A percentile compares a stretch with the other conserved stretches of the same genome.
phyloP scores from a whole-genome alignment of 2,329 filamentous ascomycete species.

The Geoglossum cookeanum region DNA sequence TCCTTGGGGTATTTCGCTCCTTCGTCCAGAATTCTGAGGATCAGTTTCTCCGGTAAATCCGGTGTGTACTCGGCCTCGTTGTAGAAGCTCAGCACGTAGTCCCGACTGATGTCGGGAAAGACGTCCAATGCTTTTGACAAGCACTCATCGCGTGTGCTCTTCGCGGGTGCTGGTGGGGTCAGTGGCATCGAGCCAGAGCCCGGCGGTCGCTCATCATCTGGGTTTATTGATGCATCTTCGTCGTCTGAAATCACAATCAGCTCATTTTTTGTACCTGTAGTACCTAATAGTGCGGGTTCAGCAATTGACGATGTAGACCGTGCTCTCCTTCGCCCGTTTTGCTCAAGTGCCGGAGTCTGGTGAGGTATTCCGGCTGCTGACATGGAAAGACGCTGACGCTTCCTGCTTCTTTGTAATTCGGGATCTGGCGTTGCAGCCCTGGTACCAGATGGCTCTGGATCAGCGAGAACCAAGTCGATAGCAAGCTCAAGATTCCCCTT shows the following conservation, averaged over 20 bases:
- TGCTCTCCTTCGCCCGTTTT: neutral
- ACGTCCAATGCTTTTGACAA: constrained; percentile 22
- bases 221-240: neutral
- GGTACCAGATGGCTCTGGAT: neutral
- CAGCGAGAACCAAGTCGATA: neutral
- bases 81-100: constrained; percentile 23
- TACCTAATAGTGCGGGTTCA: neutral
- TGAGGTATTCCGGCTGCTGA: neutral
- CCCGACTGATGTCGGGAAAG: constrained; percentile 28
- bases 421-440: too few species aligned
- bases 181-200: neutral
- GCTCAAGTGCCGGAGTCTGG: neutral
- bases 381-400: neutral
- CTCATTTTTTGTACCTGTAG: neutral
- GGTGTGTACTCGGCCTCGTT: constrained; percentile 9
- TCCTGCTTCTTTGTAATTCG: neutral
- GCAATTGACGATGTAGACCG: neutral
- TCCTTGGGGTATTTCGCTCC: constrained; percentile 24
- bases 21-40: constrained; percentile 23
- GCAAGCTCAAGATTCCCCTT: neutral
- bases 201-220: neutral
- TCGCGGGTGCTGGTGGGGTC: too few species aligned
- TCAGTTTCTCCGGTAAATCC: constrained; percentile 16
- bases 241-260: neutral
- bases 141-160: constrained; percentile 12